Evolutionary conservation across 257 asterid species (phyloP).

Genomic region (Coffea eugenioides): DNA sequence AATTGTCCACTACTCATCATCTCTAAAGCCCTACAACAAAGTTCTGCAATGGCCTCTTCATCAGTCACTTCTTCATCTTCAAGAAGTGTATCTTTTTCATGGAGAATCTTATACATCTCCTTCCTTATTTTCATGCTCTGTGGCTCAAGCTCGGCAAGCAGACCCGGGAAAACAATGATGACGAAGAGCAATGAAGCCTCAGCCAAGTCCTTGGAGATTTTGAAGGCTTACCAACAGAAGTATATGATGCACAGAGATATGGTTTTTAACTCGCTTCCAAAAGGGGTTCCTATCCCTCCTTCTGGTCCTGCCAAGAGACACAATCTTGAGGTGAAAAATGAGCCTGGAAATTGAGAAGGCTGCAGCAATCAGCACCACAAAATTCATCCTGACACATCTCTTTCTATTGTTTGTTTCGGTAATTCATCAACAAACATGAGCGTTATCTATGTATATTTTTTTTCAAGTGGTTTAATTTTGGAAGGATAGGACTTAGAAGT

Average conservation of each 20-base stretch:
- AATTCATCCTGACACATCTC: neutral
- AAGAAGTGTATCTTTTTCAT: neutral
- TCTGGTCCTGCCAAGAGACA: slow-evolving; percentile 39
- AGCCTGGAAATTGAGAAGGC: slow-evolving; percentile 13
- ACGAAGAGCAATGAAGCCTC: neutral
- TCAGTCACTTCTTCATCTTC: slow-evolving; percentile 14
- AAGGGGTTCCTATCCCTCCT: slow-evolving; percentile 31
- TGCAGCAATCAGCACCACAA: neutral
- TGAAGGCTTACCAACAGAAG: slow-evolving; percentile 18
- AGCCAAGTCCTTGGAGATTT: slow-evolving; percentile 17
- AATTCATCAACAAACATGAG: neutral
- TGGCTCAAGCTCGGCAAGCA: slow-evolving; percentile 6
- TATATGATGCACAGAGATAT: slow-evolving; percentile 8
- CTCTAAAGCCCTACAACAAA: neutral
- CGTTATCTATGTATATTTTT: neutral
- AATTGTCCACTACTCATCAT: neutral
- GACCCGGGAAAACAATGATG: slow-evolving; percentile 20
- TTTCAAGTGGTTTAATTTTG: neutral
- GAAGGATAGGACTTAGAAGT: neutral
- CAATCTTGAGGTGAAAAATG: slow-evolving; percentile 20
- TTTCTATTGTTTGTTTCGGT: neutral
- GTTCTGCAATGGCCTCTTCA: slow-evolving; percentile 7
- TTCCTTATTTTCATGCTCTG: slow-evolving; percentile 13
- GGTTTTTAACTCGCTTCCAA: slow-evolving; percentile 22
- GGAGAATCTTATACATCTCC: neutral